A percentile compares a stretch with the other conserved stretches of the same genome.
phyloP scores from a whole-genome alignment of 768 basidiomycete genomes.

The Lyophyllum semitale region DNA sequence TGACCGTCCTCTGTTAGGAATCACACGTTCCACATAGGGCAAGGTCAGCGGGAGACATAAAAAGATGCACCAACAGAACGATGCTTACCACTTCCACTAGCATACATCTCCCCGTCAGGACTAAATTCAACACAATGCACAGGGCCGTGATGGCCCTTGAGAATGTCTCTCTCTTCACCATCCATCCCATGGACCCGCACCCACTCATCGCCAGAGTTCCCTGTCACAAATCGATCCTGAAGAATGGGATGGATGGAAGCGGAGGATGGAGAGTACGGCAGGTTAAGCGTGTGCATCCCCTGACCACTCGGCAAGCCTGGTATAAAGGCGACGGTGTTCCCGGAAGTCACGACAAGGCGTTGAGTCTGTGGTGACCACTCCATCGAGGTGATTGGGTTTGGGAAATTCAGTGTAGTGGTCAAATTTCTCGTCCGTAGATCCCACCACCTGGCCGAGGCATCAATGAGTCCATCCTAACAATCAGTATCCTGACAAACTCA shows the following conservation, averaged over 20 bases:
- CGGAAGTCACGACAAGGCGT: constrained; percentile 87
- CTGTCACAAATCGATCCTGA: constrained; percentile 91
- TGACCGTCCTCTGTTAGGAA: constrained; percentile 67
- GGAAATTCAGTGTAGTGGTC: constrained; percentile 70
- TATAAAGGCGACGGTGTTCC: constrained; percentile 91
- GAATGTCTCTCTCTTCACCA: constrained; percentile 87
- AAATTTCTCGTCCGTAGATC: constrained; percentile 80
- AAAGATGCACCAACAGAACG: constrained; percentile 8
- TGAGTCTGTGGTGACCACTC: constrained; percentile 83
- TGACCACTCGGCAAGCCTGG: constrained; percentile 67
- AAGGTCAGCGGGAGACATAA: constrained; percentile 4
- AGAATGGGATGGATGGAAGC: constrained; percentile 91
- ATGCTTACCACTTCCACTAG: constrained; percentile 89
- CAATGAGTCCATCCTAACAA: constrained; percentile 13
- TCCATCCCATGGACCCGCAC: constrained; percentile 90
- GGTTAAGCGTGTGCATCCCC: constrained; percentile 72
- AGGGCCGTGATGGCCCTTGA: constrained; percentile 97
- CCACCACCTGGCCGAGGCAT: constrained; percentile 77
- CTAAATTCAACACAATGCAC: constrained; percentile 93
- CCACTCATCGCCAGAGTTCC: constrained; percentile 91
- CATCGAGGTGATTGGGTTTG: constrained; percentile 89
- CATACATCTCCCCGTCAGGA: constrained; percentile 97
- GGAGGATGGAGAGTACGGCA: constrained; percentile 88
- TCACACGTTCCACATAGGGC: constrained; percentile 4
- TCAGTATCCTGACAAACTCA: constrained; percentile 33